Conservation (phyloP, 106 monocot species). For the Cymbidium sinense region DNA sequence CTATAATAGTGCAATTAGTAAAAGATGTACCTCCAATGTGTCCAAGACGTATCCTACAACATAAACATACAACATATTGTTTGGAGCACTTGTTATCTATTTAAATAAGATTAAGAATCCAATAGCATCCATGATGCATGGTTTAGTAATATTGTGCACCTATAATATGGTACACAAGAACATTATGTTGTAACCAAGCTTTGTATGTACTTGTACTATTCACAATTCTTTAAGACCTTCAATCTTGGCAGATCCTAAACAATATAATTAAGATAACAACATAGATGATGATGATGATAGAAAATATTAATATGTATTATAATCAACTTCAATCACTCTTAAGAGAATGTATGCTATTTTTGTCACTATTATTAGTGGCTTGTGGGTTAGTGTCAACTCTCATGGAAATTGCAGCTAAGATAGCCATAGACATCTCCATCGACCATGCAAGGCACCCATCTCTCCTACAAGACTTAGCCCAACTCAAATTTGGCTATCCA, state of each 20-base stretch:
- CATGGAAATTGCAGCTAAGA: neutral
- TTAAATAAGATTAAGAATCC: neutral
- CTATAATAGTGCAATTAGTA: neutral
- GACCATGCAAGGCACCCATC: neutral
- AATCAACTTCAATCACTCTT: neutral
- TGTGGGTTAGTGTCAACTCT: neutral
- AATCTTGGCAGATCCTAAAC: neutral
- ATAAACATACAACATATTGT: constrained; percentile 2
- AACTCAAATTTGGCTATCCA: neutral
- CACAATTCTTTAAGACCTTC: neutral
- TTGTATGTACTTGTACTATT: neutral
- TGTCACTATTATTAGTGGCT: neutral
- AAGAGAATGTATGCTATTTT: neutral
- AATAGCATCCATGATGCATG: neutral
- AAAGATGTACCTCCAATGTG: neutral
- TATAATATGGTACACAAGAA: neutral
- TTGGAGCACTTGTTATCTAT: neutral
- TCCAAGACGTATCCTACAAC: neutral
- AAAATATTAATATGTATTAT: neutral
- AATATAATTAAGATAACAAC: neutral
- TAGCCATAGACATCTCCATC: neutral
- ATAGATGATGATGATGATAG: neutral
- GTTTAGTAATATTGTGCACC: neutral
- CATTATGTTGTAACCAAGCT: neutral
- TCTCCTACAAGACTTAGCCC: neutral